A percentile compares a stretch with the other conserved stretches of the same genome.
Conservation (phyloP, 306 rosid species). For the Gynostemma pentaphyllum region DNA sequence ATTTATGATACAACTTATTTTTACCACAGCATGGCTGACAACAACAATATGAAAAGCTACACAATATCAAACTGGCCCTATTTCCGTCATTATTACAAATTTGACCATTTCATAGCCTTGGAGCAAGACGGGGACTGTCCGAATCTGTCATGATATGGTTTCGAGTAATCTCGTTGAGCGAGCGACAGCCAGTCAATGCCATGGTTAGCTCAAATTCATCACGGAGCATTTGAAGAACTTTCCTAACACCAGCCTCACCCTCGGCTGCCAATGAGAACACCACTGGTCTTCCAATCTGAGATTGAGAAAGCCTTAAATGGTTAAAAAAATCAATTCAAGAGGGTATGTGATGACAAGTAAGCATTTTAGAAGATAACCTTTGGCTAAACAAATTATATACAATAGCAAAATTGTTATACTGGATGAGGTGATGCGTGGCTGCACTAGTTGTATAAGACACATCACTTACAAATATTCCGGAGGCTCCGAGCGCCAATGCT, state of each 20-base stretch:
- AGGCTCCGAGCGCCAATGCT: slow-evolving; percentile 94
- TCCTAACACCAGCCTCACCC: slow-evolving; percentile 76
- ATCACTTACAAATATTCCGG: slow-evolving; percentile 95
- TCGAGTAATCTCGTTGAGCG: slow-evolving; percentile 72
- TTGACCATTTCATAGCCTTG: slow-evolving; percentile 59
- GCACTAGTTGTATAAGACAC: too few species aligned
- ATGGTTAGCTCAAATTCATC: slow-evolving; percentile 71
- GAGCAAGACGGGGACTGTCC: slow-evolving; percentile 43
- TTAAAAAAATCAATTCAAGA: not conserved
- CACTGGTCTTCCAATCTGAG: slow-evolving; percentile 73
- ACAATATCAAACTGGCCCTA: too few species aligned
- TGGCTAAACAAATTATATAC: too few species aligned
- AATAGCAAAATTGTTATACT: too few species aligned
- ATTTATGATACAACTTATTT: too few species aligned
- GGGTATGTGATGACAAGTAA: too few species aligned
- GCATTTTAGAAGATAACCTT: too few species aligned
- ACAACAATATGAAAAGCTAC: too few species aligned
- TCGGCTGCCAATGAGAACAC: slow-evolving; percentile 67
- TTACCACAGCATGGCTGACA: too few species aligned
- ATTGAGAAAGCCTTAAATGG: not conserved
- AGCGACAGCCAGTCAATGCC: slow-evolving; percentile 71
- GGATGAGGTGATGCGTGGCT: too few species aligned
- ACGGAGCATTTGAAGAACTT: slow-evolving; percentile 61
- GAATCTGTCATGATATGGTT: slow-evolving; percentile 52
- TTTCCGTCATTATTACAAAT: too few species aligned